A percentile compares a stretch with the other conserved stretches of the same genome.
Conservation (phyloP, 805 yeast genomes). For the Saccharomycopsis fermentans region DNA sequence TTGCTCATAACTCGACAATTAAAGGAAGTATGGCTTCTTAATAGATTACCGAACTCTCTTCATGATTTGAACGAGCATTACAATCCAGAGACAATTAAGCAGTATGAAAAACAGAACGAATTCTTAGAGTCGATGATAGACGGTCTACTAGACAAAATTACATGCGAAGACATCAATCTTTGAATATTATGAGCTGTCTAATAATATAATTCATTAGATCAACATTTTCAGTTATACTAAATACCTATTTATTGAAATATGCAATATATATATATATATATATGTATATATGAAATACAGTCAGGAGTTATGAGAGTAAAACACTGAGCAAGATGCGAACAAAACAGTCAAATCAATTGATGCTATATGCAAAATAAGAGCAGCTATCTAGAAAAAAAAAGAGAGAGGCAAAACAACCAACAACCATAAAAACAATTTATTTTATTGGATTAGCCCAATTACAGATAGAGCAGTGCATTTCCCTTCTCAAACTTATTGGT, state of each 20-base stretch:
- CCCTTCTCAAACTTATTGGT: conserved; percentile 44
- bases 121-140: conserved; percentile 9
- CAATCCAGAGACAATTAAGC: conserved; percentile 9
- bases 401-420: no score
- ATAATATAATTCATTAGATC: no score
- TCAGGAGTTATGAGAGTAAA: no score
- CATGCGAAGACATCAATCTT: conserved; percentile 1
- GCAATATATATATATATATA: neutral
- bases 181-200: neutral
- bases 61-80: conserved; percentile 13
- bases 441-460: conserved; percentile 34
- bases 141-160: conserved; percentile 12
- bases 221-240: neutral
- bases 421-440: no score
- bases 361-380: neutral
- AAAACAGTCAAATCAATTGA: neutral
- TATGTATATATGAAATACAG: neutral
- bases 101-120: conserved; percentile 15
- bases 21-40: conserved; percentile 17
- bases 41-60: conserved; percentile 14
- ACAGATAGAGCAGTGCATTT: conserved; percentile 42
- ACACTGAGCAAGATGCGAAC: neutral
- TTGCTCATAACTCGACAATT: conserved; percentile 12
- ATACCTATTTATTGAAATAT: no score
- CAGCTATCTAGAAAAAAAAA: neutral